A percentile compares a stretch with the other conserved stretches of the same genome.
Evolutionary conservation across 495 filamentous ascomycete species (phyloP).

Genomic region (Evernia prunastri): DNA sequence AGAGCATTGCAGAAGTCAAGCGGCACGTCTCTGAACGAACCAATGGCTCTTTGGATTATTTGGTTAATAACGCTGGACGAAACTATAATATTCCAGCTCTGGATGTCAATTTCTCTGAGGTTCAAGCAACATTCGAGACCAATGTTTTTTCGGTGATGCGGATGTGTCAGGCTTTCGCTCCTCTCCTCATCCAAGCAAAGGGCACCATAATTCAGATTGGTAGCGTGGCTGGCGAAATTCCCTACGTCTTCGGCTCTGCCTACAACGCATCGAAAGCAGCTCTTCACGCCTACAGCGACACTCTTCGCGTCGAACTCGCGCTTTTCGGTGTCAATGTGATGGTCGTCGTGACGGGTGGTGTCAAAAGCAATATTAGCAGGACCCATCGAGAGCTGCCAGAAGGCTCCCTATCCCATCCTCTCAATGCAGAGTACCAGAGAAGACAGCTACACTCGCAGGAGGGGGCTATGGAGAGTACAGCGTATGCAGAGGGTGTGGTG

Average conservation of each 20-base stretch:
- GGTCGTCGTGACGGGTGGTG: constrained; percentile 55
- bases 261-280: constrained; percentile 64
- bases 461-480: constrained; percentile 44
- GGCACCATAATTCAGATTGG: constrained; percentile 60
- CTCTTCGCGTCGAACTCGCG: constrained; percentile 50
- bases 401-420: constrained; percentile 46
- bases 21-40: constrained; percentile 6
- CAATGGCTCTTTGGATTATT: constrained; percentile 40
- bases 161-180: constrained; percentile 53
- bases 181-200: constrained; percentile 50
- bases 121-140: constrained; percentile 47
- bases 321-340: constrained; percentile 45
- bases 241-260: constrained; percentile 49
- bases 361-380: constrained; percentile 52
- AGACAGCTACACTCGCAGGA: constrained; percentile 53
- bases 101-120: constrained; percentile 48
- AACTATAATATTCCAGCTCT: constrained; percentile 57
- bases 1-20: constrained; percentile 11
- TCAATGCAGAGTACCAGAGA: constrained; percentile 45
- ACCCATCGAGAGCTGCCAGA: constrained; percentile 42
- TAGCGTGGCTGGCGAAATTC: constrained; percentile 50
- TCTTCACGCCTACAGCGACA: constrained; percentile 53
- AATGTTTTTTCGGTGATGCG: constrained; percentile 55
- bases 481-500: constrained; percentile 54
- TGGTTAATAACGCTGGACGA: constrained; percentile 58